Evolutionary conservation across 164 flowering plant genomes (phyloP).

Genomic region (Tetracentron sinense): DNA sequence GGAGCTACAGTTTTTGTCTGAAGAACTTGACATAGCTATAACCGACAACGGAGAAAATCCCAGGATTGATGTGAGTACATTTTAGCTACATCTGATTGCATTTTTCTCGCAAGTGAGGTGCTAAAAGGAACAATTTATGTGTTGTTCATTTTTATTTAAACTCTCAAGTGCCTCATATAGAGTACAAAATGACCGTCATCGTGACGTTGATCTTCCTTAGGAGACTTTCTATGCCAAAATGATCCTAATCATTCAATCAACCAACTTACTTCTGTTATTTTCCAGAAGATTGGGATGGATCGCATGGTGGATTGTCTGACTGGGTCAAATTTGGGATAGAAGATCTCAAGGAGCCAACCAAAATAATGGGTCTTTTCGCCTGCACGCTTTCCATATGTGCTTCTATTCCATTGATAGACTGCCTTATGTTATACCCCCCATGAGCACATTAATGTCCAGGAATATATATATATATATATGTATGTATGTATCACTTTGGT

Average conservation of each 20-base stretch:
- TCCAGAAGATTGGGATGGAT: not conserved
- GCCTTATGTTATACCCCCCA: not conserved
- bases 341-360: not conserved
- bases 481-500: too few species aligned
- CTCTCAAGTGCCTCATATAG: too few species aligned
- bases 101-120: not conserved
- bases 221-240: too few species aligned
- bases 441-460: too few species aligned
- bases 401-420: not conserved
- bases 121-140: too few species aligned
- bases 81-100: not conserved
- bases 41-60: constrained; percentile 51
- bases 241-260: too few species aligned
- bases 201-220: too few species aligned
- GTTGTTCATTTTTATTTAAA: too few species aligned
- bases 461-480: too few species aligned
- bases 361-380: not conserved
- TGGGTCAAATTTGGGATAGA: not conserved
- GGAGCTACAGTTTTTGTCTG: constrained; percentile 59
- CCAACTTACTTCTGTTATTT: not conserved
- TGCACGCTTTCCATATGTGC: not conserved
- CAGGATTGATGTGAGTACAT: constrained; percentile 53
- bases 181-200: too few species aligned
- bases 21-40: constrained; percentile 63
- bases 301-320: not conserved